Evolutionary conservation across 75 land plant genomes (phyloP), one percentile per base, ranked within the genome.

Genomic region (Cupressus sempervirens): DNA sequence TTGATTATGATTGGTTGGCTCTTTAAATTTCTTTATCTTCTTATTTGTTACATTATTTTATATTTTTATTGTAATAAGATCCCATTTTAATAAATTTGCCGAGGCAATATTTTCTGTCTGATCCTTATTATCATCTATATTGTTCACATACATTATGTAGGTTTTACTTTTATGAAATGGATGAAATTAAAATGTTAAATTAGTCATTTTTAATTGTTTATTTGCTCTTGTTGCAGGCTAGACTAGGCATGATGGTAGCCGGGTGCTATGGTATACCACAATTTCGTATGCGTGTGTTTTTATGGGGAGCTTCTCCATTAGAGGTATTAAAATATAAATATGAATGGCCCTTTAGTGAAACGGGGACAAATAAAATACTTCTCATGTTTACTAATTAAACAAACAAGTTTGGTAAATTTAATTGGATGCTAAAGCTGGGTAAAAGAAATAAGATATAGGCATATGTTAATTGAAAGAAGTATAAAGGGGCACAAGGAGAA

Each of bases 241-340:
- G 92, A 84, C 87, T 97, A 38, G 99, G 99, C 45, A 90, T 92
- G 45, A 93, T 97, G 91, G 98, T 95, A 68, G 99, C 99, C 87
- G 99, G 99, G 35, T 94, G 94, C 54, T 97, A 94, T 90, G 99
- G 99, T 18, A 89, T 97, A 76, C 96, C 99, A 65, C 99, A 97
- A 84, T 95, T 93, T 80, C 91, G 99, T 5, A 88, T 96, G 92
- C 94, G 99, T 65, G 94, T 91, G 32, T 97, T 97, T 86, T 56
- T 97, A 3, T 97, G 95, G 96, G 99, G 99, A 29, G 98, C 96
- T 50, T 89, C 86, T 72, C 93, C 95, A 18, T 35, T 38, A 56
- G 93, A 97, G 92, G 99, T 86, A 87, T 88, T 80, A 80, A 52
- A 38, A 81, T 23, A 23, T 23, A 0, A 62, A 50, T 11, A 13